Percentiles rank a stretch among this genome's conserved stretches.
Evolutionary conservation across 2,329 filamentous ascomycete genomes (phyloP).

Genomic region (Stemphylium lycopersici): DNA sequence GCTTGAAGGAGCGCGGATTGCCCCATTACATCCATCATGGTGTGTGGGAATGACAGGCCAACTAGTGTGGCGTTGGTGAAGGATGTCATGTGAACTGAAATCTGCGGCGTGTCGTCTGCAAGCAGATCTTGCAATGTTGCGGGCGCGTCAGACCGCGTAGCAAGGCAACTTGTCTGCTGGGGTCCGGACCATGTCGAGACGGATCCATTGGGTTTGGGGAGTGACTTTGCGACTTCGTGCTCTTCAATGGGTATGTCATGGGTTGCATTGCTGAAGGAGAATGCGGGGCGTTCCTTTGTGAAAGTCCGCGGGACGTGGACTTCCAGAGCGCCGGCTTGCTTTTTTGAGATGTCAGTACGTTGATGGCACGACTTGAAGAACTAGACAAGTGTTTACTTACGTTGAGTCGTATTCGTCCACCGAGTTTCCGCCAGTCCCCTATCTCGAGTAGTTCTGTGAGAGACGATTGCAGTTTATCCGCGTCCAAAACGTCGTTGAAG

Average conservation of each 20-base stretch:
- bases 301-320: slow-evolving; percentile 50
- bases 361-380: neutral
- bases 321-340: slow-evolving; percentile 38
- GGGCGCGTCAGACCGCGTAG: slow-evolving; percentile 16
- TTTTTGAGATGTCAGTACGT: slow-evolving; percentile 16
- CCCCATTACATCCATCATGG: slow-evolving; percentile 56
- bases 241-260: slow-evolving; percentile 49
- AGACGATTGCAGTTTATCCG: slow-evolving; percentile 44
- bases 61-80: slow-evolving; percentile 60
- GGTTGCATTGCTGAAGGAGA: slow-evolving; percentile 49
- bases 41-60: slow-evolving; percentile 56
- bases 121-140: slow-evolving; percentile 16
- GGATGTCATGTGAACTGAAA: slow-evolving; percentile 56
- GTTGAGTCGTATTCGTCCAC: slow-evolving; percentile 52
- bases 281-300: slow-evolving; percentile 46
- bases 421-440: slow-evolving; percentile 56
- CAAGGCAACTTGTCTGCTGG: slow-evolving; percentile 11
- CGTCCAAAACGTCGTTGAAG: slow-evolving; percentile 58
- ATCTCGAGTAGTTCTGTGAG: slow-evolving; percentile 50
- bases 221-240: slow-evolving; percentile 49
- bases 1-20: slow-evolving; percentile 51
- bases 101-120: slow-evolving; percentile 52
- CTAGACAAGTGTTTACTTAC: slow-evolving; percentile 30
- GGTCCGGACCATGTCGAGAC: slow-evolving; percentile 8
- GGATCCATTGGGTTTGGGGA: slow-evolving; percentile 38